These are phyloP conservation scores for Arthrobotrys sphaeroides DNA, from an alignment of 2,329 filamentous ascomycete genomes.

Conservation along the genomic window DNA sequence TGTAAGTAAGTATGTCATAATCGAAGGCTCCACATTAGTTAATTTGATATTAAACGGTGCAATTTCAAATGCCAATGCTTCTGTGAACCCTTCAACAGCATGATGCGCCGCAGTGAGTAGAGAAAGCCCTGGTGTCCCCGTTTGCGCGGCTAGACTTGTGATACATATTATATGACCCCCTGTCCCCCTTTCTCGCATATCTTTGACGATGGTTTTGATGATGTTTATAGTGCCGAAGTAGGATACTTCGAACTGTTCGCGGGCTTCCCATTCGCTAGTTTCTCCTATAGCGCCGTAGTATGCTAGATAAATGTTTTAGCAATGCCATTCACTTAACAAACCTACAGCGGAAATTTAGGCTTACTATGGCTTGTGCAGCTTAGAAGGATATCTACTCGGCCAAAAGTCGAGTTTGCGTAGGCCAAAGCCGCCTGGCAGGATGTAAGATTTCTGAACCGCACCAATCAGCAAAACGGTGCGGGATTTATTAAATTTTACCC, in stretches of 20 bases:
- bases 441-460: slow-evolving; percentile 65
- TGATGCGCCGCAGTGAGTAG: slow-evolving; percentile 93
- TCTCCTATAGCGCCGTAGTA: slow-evolving; percentile 93
- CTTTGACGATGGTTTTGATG: slow-evolving; percentile 85
- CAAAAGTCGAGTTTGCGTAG: slow-evolving; percentile 84
- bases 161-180: slow-evolving; percentile 91
- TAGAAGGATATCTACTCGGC: slow-evolving; percentile 85
- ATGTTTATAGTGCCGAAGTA: slow-evolving; percentile 97
- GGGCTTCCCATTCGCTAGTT: slow-evolving; percentile 80
- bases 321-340: not conserved
- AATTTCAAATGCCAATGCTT: slow-evolving; percentile 86
- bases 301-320: slow-evolving; percentile 65
- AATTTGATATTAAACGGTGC: slow-evolving; percentile 96
- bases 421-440: slow-evolving; percentile 88
- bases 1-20: slow-evolving; percentile 53
- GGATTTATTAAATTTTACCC: not conserved
- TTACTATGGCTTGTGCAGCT: slow-evolving; percentile 87
- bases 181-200: slow-evolving; percentile 75
- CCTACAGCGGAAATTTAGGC: slow-evolving; percentile 46
- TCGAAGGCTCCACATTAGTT: slow-evolving; percentile 84
- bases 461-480: not conserved
- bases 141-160: slow-evolving; percentile 88
- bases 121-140: slow-evolving; percentile 88
- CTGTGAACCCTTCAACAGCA: slow-evolving; percentile 65
- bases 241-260: slow-evolving; percentile 91